Evolutionary conservation across 805 yeast genomes (phyloP), one percentile per base, ranked within the genome.

Genomic region (Lipomyces kockii): DNA sequence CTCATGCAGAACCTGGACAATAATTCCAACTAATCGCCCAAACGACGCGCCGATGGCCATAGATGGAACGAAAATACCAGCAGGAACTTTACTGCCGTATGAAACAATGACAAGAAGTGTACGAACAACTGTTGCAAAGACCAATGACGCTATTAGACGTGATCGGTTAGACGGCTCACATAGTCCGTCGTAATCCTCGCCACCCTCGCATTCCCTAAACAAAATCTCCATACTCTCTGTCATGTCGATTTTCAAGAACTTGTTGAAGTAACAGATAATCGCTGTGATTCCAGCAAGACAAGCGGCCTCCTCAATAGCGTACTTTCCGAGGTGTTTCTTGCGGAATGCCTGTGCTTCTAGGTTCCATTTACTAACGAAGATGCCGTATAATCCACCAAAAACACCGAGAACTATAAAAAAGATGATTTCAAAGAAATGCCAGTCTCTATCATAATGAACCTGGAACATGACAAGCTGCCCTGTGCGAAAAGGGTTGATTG

Each of bases 1-100:
- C 6, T 82, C 80, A 53, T 83, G 80, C 17, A 83, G 68, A 32
- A 80, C 75, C 73, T 91, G 90, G 17, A 90, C 88, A 9, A 90
- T 65, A 5, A 92, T 81, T 17, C 98, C 97, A 3, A 94, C 74
- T 0, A 92, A 88, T 63, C 97, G 83, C 1, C 98, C 98, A 81
- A 94, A 93, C 0, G 97, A 87, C 0, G 98, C 97, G 27, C 98
- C 98, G 2, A 93, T 91, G 0, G 98, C 97, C 96, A 93, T 90
- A 1, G 97, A 92, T 2, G 98, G 98, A 22, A 93, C 97, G 79
- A 93, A 93, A 7, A 93, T 92, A 27, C 98, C 98, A 4, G 97
- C 97, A 0, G 98, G 98, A 0, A 94, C 93, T 78, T 89, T 92
- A 69, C 92, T 88, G 2, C 97, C 97, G 77, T 96, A 95, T 0